phyloP scores from a whole-genome alignment of 257 asterid species.

The Orobanche coerulescens region DNA sequence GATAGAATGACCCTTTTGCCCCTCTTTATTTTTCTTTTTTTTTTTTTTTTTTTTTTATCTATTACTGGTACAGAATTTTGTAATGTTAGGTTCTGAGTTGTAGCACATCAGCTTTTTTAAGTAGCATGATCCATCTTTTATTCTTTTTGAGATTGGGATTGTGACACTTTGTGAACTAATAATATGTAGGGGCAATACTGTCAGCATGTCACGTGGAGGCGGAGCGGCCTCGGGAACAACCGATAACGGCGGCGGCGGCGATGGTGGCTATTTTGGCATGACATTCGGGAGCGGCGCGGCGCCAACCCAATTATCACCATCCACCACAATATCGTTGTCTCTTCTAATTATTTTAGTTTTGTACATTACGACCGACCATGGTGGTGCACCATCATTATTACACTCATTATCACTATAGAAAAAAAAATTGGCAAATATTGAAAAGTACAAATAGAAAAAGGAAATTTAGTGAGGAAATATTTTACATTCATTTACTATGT shows the following conservation, averaged over 20 bases:
- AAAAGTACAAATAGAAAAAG: not conserved
- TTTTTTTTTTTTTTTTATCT: not conserved
- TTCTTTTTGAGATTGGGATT: no score
- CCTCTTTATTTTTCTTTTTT: not conserved
- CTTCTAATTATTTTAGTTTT: conserved; percentile 38
- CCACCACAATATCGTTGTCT: conserved; percentile 36
- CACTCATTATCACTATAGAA: conserved; percentile 26
- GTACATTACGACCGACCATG: conserved; percentile 36
- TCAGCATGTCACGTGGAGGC: conserved; percentile 47
- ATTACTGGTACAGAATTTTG: no score
- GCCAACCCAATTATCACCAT: conserved; percentile 35
- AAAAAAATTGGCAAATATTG: conserved; percentile 4
- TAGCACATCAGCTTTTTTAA: no score
- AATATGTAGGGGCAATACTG: conserved; percentile 47
- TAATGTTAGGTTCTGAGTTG: no score
- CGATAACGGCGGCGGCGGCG: conserved; percentile 13
- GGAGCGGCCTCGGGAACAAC: conserved; percentile 39
- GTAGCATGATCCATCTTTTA: no score
- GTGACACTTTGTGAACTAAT: not conserved
- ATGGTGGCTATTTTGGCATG: conserved; percentile 49
- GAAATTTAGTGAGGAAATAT: not conserved
- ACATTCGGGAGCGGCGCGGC: conserved; percentile 56
- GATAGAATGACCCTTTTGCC: not conserved
- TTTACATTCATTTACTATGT: conserved; percentile 10
- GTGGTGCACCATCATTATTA: conserved; percentile 31